Evolutionary conservation across 306 rosid genomes (phyloP).

Genomic region (Malus orientalis): DNA sequence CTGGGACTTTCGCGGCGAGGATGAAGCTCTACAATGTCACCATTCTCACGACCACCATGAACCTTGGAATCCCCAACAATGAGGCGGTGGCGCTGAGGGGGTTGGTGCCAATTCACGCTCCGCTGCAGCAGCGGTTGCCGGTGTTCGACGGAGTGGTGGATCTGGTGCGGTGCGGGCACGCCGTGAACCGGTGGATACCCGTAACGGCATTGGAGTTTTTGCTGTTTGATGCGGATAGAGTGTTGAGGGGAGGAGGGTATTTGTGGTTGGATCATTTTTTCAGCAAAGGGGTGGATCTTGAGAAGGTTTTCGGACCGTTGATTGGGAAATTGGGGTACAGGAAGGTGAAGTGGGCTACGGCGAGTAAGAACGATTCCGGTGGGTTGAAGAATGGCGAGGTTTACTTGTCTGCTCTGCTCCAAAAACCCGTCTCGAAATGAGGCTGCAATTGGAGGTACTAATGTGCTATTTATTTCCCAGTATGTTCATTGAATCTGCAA

Average conservation of each 20-base stretch:
- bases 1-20: constrained; percentile 77
- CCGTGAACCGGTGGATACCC: constrained; percentile 95
- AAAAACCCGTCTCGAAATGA: constrained; percentile 78
- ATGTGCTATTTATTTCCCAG: background rate
- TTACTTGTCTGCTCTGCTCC: constrained; percentile 80
- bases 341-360: constrained; percentile 91
- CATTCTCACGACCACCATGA: constrained; percentile 75
- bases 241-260: constrained; percentile 82
- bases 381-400: constrained; percentile 72
- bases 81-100: constrained; percentile 84
- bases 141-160: constrained; percentile 79
- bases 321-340: constrained; percentile 76
- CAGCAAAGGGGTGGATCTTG: constrained; percentile 69
- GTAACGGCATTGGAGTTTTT: constrained; percentile 63
- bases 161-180: constrained; percentile 86
- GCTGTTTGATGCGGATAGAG: constrained; percentile 73
- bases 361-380: constrained; percentile 46
- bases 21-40: constrained; percentile 78
- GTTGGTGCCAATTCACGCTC: constrained; percentile 79
- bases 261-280: constrained; percentile 92
- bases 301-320: constrained; percentile 64
- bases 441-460: constrained; percentile 11
- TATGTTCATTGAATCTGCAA: background rate
- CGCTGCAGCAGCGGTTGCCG: constrained; percentile 84
- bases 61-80: constrained; percentile 61